A percentile compares a stretch with the other conserved stretches of the same genome.
These are phyloP conservation scores for Glebionis coronaria DNA, from an alignment of 129 eudicot genomes.

Conservation along the genomic window DNA sequence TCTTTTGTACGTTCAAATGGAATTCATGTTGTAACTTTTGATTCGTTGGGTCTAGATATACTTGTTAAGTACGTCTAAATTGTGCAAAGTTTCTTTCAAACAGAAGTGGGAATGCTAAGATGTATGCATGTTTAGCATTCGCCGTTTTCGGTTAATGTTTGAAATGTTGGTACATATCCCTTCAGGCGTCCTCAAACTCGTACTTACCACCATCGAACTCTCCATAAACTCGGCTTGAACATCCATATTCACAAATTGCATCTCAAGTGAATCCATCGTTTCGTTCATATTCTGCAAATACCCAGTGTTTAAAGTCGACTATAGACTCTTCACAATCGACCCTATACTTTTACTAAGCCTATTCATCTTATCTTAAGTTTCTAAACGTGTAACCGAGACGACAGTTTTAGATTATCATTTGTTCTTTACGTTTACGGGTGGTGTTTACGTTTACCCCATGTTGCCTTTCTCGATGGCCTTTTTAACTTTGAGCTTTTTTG, in stretches of 20 bases:
- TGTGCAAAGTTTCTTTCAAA: too few species aligned
- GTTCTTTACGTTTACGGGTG: conserved; percentile 88
- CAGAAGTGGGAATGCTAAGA: too few species aligned
- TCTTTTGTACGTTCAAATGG: too few species aligned
- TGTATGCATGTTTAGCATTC: too few species aligned
- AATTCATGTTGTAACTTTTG: too few species aligned
- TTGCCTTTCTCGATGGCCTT: conserved; percentile 91
- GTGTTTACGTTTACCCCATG: conserved; percentile 89
- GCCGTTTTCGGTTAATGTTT: too few species aligned
- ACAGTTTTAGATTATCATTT: conserved; percentile 78
- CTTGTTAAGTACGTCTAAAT: too few species aligned
- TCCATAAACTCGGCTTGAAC: conserved; percentile 97
- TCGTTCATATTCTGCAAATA: conserved; percentile 92
- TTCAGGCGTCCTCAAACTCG: conserved; percentile 83
- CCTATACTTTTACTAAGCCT: conserved; percentile 69
- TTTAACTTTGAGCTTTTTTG: conserved; percentile 78
- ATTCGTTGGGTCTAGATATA: too few species aligned
- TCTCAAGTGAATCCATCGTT: conserved; percentile 85
- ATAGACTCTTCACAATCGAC: conserved; percentile 73
- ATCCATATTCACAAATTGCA: conserved; percentile 90
- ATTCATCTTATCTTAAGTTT: conserved; percentile 87
- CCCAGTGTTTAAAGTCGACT: conserved; percentile 68
- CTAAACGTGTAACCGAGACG: conserved; percentile 89
- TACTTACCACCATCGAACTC: conserved; percentile 92
- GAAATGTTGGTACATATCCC: too few species aligned